Conservation (phyloP, 202 grass and related monocot species). For the Zoysia matrella region DNA sequence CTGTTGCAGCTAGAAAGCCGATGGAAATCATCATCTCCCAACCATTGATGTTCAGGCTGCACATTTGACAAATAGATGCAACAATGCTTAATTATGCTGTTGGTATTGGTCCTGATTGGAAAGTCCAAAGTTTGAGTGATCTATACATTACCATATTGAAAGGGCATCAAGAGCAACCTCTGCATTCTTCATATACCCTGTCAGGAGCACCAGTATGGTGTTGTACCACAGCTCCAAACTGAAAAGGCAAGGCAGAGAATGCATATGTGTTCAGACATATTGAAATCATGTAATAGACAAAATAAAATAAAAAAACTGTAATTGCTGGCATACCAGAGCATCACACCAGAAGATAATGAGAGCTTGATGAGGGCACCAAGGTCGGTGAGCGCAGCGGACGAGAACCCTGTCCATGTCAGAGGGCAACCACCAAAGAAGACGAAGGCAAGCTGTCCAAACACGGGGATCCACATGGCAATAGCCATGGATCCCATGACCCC, state of each 20-base stretch:
- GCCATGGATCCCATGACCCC: constrained; percentile 76
- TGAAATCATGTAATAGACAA: not conserved
- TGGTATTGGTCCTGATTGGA: not conserved
- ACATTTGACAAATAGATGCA: constrained; percentile 23
- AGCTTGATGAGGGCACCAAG: constrained; percentile 64
- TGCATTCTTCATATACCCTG: constrained; percentile 84
- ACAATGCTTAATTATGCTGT: not conserved
- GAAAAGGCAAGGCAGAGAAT: constrained; percentile 10
- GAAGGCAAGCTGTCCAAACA: constrained; percentile 59
- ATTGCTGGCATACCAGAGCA: constrained; percentile 66
- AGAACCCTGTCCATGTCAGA: constrained; percentile 77
- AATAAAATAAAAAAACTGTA: not conserved
- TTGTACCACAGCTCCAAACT: constrained; percentile 92
- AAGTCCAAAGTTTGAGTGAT: not conserved
- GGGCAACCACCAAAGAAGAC: constrained; percentile 75
- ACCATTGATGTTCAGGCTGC: constrained; percentile 87
- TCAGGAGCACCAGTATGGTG: constrained; percentile 83
- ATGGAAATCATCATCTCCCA: constrained; percentile 96
- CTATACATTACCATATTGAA: constrained; percentile 71
- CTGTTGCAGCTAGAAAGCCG: constrained; percentile 66
- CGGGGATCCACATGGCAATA: constrained; percentile 67
- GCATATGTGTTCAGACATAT: not conserved
- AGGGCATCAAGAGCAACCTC: constrained; percentile 90
- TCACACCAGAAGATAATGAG: constrained; percentile 78
- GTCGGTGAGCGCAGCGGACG: constrained; percentile 41